These are phyloP conservation scores for Mycena venus DNA, from an alignment of 768 basidiomycete genomes.

Conservation along the genomic window DNA sequence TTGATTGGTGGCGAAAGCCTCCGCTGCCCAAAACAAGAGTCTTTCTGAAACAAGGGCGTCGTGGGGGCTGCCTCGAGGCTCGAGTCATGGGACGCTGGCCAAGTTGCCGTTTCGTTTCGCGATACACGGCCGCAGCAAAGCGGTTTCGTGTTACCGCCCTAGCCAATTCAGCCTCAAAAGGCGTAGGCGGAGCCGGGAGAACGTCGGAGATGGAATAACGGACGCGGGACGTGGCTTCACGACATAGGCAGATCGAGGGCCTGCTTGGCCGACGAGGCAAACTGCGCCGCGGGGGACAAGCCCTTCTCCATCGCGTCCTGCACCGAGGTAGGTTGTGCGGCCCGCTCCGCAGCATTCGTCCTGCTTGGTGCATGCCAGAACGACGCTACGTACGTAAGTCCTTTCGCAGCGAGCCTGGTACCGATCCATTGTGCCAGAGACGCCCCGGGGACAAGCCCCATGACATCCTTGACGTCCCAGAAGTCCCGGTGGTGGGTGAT, in stretches of 20 bases:
- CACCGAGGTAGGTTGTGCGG: conserved; percentile 16
- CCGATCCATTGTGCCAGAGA: conserved; percentile 78
- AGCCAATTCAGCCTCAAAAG: background rate
- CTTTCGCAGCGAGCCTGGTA: conserved; percentile 70
- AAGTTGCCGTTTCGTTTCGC: conserved; percentile 7
- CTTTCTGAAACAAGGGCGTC: conserved; percentile 4
- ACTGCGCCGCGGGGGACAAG: background rate
- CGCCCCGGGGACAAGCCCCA: conserved; percentile 79
- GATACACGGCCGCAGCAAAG: background rate
- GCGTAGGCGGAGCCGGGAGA: conserved; percentile 2
- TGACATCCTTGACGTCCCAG: conserved; percentile 85
- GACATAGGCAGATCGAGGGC: background rate
- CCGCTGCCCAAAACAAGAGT: background rate
- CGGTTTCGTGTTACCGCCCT: background rate
- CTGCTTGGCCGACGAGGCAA: background rate
- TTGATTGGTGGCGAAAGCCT: conserved; percentile 2
- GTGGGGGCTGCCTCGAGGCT: conserved; percentile 12
- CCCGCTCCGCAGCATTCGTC: background rate
- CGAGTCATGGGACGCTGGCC: conserved; percentile 3
- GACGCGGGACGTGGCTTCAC: background rate
- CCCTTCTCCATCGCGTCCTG: conserved; percentile 31
- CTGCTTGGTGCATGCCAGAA: conserved; percentile 40
- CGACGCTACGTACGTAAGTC: conserved; percentile 61
- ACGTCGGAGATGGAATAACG: conserved; percentile 2
- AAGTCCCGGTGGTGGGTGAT: conserved; percentile 86